Evolutionary conservation across 345 rosid genomes (phyloP).

Genomic region (Hibiscus trionum): DNA sequence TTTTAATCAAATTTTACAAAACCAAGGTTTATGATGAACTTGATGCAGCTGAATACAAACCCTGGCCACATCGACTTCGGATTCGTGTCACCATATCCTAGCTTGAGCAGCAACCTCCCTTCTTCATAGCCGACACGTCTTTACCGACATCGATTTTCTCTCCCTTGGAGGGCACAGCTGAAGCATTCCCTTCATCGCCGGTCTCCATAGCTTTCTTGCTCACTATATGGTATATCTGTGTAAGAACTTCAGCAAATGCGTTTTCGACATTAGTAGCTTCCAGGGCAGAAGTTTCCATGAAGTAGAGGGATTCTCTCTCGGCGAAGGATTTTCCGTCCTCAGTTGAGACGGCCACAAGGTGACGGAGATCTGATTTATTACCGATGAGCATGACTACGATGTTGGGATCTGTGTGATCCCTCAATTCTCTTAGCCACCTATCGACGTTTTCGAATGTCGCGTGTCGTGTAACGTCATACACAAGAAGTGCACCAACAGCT

Average conservation of each 20-base stretch:
- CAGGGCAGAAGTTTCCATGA: constrained; percentile 94
- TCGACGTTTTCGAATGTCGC: constrained; percentile 86
- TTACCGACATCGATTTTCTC: constrained; percentile 76
- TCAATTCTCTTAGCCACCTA: constrained; percentile 85
- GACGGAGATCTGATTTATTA: constrained; percentile 88
- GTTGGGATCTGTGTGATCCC: constrained; percentile 92
- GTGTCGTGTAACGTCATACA: constrained; percentile 82
- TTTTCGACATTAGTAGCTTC: constrained; percentile 82
- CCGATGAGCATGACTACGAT: constrained; percentile 89
- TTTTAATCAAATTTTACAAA: constrained; percentile 25
- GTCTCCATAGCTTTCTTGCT: constrained; percentile 89
- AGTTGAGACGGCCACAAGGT: constrained; percentile 77
- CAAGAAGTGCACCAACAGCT: constrained; percentile 86
- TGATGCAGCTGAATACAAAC: not conserved
- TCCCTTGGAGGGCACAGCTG: constrained; percentile 64
- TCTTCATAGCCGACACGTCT: constrained; percentile 89
- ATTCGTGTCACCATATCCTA: constrained; percentile 13
- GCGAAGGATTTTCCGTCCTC: constrained; percentile 81
- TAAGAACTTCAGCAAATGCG: constrained; percentile 83
- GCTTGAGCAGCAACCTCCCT: constrained; percentile 80
- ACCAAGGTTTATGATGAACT: constrained; percentile 10
- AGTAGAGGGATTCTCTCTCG: constrained; percentile 74
- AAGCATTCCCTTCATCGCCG: constrained; percentile 40
- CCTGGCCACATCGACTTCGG: not conserved
- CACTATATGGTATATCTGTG: constrained; percentile 72